Evolutionary conservation across 1,284 basidiomycete species (phyloP).

Genomic region (Pascua guehoae): DNA sequence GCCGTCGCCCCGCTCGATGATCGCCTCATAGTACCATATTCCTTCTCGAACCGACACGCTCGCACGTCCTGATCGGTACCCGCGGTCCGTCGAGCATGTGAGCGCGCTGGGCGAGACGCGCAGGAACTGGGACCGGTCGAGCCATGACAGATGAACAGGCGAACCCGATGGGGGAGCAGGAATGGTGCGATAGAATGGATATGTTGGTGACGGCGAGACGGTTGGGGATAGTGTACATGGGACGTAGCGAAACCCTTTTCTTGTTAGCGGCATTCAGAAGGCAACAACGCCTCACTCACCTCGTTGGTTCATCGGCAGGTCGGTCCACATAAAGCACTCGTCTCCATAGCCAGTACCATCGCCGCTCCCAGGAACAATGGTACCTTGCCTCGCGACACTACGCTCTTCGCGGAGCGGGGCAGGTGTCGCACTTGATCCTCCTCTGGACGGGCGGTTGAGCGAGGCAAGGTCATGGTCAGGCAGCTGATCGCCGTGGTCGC

Average conservation of each 20-base stretch:
- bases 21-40: slow-evolving; percentile 91
- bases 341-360: slow-evolving; percentile 38
- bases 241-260: slow-evolving; percentile 49
- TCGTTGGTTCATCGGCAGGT: slow-evolving; percentile 45
- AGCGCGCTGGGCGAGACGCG: slow-evolving; percentile 77
- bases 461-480: background rate
- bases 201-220: slow-evolving; percentile 30
- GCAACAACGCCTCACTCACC: slow-evolving; percentile 25
- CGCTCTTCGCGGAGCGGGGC: slow-evolving; percentile 16
- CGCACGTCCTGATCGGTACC: slow-evolving; percentile 82
- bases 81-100: slow-evolving; percentile 74
- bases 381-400: slow-evolving; percentile 18
- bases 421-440: slow-evolving; percentile 17
- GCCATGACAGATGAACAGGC: slow-evolving; percentile 48
- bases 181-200: slow-evolving; percentile 46
- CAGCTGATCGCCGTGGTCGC: slow-evolving; percentile 1
- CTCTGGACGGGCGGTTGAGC: slow-evolving; percentile 1
- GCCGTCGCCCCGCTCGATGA: slow-evolving; percentile 64
- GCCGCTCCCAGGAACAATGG: slow-evolving; percentile 30
- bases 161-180: slow-evolving; percentile 34
- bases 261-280: background rate
- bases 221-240: slow-evolving; percentile 48
- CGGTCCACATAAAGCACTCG: slow-evolving; percentile 46
- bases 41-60: slow-evolving; percentile 88
- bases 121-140: slow-evolving; percentile 57